These are phyloP conservation scores for Epichloe brachyelytri DNA, from an alignment of 2,329 filamentous ascomycete genomes.

Conservation along the genomic window DNA sequence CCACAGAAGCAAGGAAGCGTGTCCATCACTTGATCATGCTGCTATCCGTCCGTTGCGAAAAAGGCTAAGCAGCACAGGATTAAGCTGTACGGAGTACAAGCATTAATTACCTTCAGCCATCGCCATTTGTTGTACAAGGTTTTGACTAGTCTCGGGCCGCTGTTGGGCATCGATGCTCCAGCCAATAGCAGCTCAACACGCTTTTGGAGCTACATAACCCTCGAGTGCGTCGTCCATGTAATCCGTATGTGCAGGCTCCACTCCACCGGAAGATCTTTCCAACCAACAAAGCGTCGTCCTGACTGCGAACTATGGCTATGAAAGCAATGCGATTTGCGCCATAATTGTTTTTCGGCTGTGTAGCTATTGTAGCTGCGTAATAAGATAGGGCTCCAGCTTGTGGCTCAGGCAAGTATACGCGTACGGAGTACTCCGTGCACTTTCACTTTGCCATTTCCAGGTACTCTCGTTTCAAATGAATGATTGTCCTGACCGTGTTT, in stretches of 20 bases:
- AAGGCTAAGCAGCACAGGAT: neutral
- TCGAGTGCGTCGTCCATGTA: neutral
- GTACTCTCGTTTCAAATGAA: neutral
- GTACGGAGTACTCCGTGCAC: too few species aligned
- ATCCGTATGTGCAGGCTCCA: neutral
- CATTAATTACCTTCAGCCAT: neutral
- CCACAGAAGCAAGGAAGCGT: conserved; percentile 3
- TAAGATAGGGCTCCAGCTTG: too few species aligned
- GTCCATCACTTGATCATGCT: neutral
- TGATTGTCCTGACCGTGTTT: neutral
- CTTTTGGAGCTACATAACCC: conserved; percentile 3
- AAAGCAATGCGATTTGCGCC: neutral
- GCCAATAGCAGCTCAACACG: conserved; percentile 24
- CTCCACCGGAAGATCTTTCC: neutral
- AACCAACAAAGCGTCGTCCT: too few species aligned
- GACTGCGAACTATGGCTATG: too few species aligned
- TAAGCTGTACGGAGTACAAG: neutral
- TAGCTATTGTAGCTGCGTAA: too few species aligned
- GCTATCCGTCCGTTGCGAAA: neutral
- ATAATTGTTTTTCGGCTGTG: too few species aligned
- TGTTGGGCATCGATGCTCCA: conserved; percentile 27
- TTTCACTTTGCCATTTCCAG: neutral
- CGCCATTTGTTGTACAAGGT: conserved; percentile 1
- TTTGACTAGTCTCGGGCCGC: conserved; percentile 8
- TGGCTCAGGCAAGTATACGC: too few species aligned